Evolutionary conservation across 2,329 filamentous ascomycete genomes (phyloP).

Genomic region (Elsinoe australis): DNA sequence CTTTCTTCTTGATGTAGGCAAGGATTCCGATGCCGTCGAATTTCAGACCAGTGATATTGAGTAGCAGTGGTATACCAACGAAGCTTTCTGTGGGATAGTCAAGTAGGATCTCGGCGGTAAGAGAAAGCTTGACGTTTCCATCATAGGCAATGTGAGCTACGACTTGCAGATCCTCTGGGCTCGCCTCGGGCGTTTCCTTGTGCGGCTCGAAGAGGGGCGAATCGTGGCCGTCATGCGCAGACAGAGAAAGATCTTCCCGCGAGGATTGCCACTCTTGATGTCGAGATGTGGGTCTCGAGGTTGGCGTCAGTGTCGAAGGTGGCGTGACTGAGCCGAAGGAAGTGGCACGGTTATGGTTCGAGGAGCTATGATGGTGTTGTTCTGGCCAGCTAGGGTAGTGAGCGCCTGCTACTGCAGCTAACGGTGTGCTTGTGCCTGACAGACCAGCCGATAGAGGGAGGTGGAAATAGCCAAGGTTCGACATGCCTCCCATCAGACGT

Average conservation of each 20-base stretch:
- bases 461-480: conserved; percentile 76
- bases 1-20: conserved; percentile 78
- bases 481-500: conserved; percentile 55
- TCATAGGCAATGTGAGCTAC: conserved; percentile 85
- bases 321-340: conserved; percentile 43
- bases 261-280: conserved; percentile 21
- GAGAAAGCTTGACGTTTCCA: conserved; percentile 75
- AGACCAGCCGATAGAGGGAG: conserved; percentile 63
- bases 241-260: conserved; percentile 1
- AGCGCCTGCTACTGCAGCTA: conserved; percentile 70
- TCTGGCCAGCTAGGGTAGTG: conserved; percentile 45
- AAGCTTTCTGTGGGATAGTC: conserved; percentile 99
- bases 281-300: conserved; percentile 39
- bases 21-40: conserved; percentile 93
- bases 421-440: conserved; percentile 68
- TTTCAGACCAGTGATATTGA: conserved; percentile 88
- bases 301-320: conserved; percentile 39
- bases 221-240: conserved; percentile 19
- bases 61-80: conserved; percentile 84
- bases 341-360: conserved; percentile 24
- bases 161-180: conserved; percentile 82
- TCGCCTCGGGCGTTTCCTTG: conserved; percentile 56
- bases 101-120: conserved; percentile 90
- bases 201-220: conserved; percentile 38
- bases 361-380: conserved; percentile 26